A percentile compares a stretch with the other conserved stretches of the same genome.
phyloP scores from a whole-genome alignment of 495 filamentous ascomycete species.

The Penicillium bovifimosum region DNA sequence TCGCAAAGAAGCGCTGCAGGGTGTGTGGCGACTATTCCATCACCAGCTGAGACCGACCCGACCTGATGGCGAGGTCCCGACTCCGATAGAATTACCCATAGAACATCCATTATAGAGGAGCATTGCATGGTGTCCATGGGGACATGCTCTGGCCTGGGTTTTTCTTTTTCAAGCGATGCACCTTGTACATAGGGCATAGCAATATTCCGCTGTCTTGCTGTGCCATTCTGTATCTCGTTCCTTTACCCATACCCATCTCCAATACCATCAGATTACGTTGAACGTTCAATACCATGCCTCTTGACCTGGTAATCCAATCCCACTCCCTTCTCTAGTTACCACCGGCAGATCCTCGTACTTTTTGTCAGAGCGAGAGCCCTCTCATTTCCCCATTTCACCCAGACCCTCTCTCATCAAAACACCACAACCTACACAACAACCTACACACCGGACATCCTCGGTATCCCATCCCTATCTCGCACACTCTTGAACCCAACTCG shows the following conservation, averaged over 20 bases:
- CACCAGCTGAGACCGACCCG: conserved; percentile 55
- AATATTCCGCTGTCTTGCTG: neutral
- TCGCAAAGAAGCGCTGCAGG: conserved; percentile 62
- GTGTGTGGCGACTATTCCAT: conserved; percentile 71
- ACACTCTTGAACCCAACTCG: too few relatives aligned
- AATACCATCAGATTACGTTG: neutral
- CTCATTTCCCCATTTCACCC: too few relatives aligned
- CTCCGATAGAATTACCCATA: neutral
- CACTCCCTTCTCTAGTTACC: too few relatives aligned
- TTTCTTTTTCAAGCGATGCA: conserved; percentile 6
- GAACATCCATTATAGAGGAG: conserved; percentile 2
- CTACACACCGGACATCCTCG: neutral
- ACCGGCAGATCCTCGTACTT: too few relatives aligned
- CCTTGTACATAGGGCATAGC: conserved; percentile 10
- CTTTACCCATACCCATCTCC: conserved; percentile 7
- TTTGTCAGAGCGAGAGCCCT: neutral
- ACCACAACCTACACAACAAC: neutral
- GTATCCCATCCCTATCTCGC: neutral
- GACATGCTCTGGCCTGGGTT: neutral
- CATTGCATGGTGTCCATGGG: neutral
- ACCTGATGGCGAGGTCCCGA: neutral
- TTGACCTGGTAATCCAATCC: too few relatives aligned
- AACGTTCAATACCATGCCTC: too few relatives aligned
- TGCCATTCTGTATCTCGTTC: neutral
- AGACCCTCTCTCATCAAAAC: neutral